Percentiles rank a stretch among this genome's conserved stretches.
Evolutionary conservation across 2,329 filamentous ascomycete species (phyloP).

Genomic region (Pochonia chlamydosporia): DNA sequence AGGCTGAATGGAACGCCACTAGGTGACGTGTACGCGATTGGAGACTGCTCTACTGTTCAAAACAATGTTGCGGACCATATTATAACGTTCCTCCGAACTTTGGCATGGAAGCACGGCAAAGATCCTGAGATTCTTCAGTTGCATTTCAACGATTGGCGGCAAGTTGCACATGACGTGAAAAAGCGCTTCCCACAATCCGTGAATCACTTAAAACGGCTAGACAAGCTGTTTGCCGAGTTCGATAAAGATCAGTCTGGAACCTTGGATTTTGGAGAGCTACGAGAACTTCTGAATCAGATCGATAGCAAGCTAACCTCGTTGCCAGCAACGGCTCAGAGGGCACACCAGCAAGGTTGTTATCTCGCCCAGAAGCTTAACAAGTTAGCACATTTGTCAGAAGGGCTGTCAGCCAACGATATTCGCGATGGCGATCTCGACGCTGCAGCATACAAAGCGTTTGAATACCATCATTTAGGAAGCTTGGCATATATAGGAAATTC

Average conservation of each 20-base stretch:
- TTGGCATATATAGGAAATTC: conserved; percentile 95
- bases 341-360: conserved; percentile 92
- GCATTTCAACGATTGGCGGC: conserved; percentile 82
- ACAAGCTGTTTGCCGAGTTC: conserved; percentile 86
- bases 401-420: conserved; percentile 72
- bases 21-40: conserved; percentile 93
- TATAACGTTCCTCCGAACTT: conserved; percentile 77
- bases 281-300: conserved; percentile 83
- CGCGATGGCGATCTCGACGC: conserved; percentile 87
- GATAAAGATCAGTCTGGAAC: conserved; percentile 91
- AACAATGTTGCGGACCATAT: conserved; percentile 95
- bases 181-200: conserved; percentile 87
- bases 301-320: conserved; percentile 91
- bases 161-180: conserved; percentile 76
- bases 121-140: conserved; percentile 86
- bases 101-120: conserved; percentile 87
- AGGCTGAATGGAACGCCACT: conserved; percentile 83
- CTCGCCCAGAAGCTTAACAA: conserved; percentile 92
- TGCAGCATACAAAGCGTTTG: conserved; percentile 87
- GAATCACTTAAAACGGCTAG: conserved; percentile 79
- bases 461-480: conserved; percentile 87
- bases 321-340: conserved; percentile 91
- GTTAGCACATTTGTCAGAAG: conserved; percentile 70
- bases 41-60: conserved; percentile 93
- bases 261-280: conserved; percentile 87